phyloP scores from a whole-genome alignment of 225 moss, liverwort and hornwort genomes.

The Climacium dendroides region DNA sequence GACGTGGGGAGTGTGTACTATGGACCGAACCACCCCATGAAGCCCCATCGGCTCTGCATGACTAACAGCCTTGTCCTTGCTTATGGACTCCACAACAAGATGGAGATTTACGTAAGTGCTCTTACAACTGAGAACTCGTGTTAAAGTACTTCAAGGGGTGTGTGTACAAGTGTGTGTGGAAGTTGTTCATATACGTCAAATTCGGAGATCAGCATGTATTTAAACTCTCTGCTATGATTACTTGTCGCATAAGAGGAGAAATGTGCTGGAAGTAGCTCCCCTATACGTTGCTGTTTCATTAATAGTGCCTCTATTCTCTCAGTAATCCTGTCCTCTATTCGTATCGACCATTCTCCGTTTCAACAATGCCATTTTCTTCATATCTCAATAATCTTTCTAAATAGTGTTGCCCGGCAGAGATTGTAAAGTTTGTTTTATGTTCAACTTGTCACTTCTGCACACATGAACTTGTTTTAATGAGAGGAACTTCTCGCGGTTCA shows the following conservation, averaged over 20 bases:
- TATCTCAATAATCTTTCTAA: background rate
- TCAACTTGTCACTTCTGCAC: background rate
- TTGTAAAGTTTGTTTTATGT: background rate
- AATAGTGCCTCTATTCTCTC: background rate
- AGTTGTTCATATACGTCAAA: background rate
- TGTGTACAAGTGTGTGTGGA: background rate
- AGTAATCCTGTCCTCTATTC: no score
- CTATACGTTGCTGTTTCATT: background rate
- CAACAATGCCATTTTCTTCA: background rate
- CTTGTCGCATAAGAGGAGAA: background rate
- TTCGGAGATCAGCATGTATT: background rate
- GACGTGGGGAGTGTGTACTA: slow-evolving; percentile 97
- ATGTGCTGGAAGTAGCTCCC: background rate
- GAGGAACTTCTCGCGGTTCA: background rate
- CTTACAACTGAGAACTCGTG: background rate
- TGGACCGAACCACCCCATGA: slow-evolving; percentile 98
- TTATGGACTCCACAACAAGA: slow-evolving; percentile 90
- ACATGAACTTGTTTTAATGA: background rate
- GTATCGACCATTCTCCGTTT: background rate
- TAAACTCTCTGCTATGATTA: background rate
- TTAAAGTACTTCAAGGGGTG: background rate
- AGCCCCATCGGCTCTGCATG: slow-evolving; percentile 98
- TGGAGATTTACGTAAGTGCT: slow-evolving; percentile 85
- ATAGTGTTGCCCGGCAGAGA: background rate
- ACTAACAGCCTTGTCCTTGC: slow-evolving; percentile 98